A percentile compares a stretch with the other conserved stretches of the same genome.
phyloP scores from a whole-genome alignment of 2,329 filamentous ascomycete genomes.

The Cladosporium sp. region DNA sequence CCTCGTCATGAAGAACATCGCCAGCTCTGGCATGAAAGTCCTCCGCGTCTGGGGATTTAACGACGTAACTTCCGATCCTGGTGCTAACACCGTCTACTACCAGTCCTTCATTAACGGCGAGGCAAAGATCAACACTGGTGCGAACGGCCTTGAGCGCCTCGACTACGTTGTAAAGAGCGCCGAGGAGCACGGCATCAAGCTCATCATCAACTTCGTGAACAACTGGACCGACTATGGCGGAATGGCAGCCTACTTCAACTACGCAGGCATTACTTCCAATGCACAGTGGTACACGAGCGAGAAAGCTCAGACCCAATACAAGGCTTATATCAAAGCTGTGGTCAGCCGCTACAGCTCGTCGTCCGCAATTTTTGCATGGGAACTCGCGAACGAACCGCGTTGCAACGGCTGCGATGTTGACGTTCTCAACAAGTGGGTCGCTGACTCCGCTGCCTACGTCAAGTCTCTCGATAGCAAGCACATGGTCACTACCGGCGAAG shows the following conservation, averaged over 20 bases:
- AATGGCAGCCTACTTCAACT: constrained; percentile 55
- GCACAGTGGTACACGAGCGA: constrained; percentile 56
- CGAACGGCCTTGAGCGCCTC: constrained; percentile 59
- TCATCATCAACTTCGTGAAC: constrained; percentile 65
- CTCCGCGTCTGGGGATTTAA: constrained; percentile 62
- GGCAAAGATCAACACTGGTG: constrained; percentile 59
- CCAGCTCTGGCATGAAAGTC: constrained; percentile 52
- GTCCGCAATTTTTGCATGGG: constrained; percentile 62
- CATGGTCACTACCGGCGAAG: constrained; percentile 61
- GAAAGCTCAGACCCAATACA: constrained; percentile 50
- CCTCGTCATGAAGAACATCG: constrained; percentile 43
- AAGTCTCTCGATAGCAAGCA: constrained; percentile 59
- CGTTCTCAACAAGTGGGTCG: constrained; percentile 59
- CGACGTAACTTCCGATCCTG: constrained; percentile 46
- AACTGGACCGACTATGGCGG: constrained; percentile 67
- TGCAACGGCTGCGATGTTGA: constrained; percentile 57
- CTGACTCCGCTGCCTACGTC: constrained; percentile 55
- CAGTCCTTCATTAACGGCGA: constrained; percentile 50
- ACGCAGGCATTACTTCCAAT: constrained; percentile 49
- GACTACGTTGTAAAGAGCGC: constrained; percentile 61
- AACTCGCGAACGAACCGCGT: constrained; percentile 63
- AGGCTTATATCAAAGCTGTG: constrained; percentile 57
- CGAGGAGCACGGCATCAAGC: constrained; percentile 56
- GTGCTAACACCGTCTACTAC: constrained; percentile 49
- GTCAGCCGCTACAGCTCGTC: constrained; percentile 58